Evolutionary conservation across 2,329 filamentous ascomycete species (phyloP).

Genomic region (Metarhizium anisopliae): DNA sequence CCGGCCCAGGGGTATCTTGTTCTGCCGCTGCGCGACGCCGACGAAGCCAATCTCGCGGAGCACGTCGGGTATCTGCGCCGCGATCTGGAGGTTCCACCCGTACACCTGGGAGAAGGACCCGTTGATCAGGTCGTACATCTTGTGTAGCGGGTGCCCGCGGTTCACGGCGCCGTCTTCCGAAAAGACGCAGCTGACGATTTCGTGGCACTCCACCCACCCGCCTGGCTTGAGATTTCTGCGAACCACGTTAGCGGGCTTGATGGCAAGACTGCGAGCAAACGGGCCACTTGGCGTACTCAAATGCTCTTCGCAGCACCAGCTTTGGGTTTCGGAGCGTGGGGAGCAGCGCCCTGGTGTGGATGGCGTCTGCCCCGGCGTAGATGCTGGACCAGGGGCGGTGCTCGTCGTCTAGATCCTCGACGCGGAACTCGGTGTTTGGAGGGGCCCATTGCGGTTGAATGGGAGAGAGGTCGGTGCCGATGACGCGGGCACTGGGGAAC

Average conservation of each 20-base stretch:
- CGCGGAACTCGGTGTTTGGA: constrained; percentile 45
- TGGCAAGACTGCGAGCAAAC: no score
- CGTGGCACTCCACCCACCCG: constrained; percentile 32
- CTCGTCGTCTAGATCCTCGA: constrained; percentile 28
- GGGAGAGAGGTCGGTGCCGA: constrained; percentile 34
- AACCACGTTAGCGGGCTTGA: not conserved
- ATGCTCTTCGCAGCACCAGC: constrained; percentile 37
- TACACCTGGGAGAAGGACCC: constrained; percentile 22
- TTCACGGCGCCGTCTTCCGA: constrained; percentile 22
- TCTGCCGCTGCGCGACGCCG: constrained; percentile 20
- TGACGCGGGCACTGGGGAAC: constrained; percentile 35
- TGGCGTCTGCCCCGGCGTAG: constrained; percentile 36
- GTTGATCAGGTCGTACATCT: constrained; percentile 22
- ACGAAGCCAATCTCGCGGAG: constrained; percentile 25
- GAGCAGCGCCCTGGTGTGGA: constrained; percentile 43
- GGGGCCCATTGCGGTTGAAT: constrained; percentile 40
- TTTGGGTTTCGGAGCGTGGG: constrained; percentile 42
- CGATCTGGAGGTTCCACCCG: constrained; percentile 26
- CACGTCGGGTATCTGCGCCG: constrained; percentile 17
- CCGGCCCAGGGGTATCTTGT: constrained; percentile 25
- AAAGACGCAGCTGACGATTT: constrained; percentile 22
- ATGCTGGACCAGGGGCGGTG: constrained; percentile 25
- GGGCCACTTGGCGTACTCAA: constrained; percentile 20
- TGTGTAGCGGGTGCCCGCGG: constrained; percentile 21
- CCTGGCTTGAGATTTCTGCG: constrained; percentile 25